Conservation (phyloP, 352 stramenopile species). For the Phytophthora pisi region DNA sequence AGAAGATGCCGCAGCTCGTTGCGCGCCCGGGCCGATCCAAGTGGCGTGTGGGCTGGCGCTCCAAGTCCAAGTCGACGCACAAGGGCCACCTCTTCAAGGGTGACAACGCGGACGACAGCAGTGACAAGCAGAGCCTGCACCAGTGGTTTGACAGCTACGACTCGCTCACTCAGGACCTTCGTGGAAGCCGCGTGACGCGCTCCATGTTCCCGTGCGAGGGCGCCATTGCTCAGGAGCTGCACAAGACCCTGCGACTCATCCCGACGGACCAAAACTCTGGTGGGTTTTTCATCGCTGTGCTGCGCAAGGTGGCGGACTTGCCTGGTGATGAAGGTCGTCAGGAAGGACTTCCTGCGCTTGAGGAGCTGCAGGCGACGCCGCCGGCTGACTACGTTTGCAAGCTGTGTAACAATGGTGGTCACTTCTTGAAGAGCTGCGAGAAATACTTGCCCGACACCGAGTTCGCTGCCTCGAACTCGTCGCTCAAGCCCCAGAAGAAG, state of each 20-base stretch:
- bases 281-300: conserved; percentile 98
- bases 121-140: conserved; percentile 44
- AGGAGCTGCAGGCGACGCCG: conserved; percentile 53
- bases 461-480: conserved; percentile 32
- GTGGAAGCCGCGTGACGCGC: conserved; percentile 63
- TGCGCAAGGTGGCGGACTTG: conserved; percentile 85
- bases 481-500: conserved; percentile 50
- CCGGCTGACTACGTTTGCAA: conserved; percentile 81
- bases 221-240: conserved; percentile 52
- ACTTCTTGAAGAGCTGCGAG: conserved; percentile 79
- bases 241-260: conserved; percentile 94
- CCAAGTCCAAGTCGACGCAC: conserved; percentile 85
- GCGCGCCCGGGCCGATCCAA: conserved; percentile 54
- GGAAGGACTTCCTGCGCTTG: conserved; percentile 50
- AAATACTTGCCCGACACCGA: conserved; percentile 62
- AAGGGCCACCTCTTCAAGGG: conserved; percentile 78
- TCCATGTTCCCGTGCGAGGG: conserved; percentile 87
- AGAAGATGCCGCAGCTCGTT: conserved; percentile 61
- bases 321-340: conserved; percentile 53
- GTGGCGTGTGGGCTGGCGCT: conserved; percentile 86
- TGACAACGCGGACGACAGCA: conserved; percentile 15
- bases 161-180: conserved; percentile 60
- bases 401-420: conserved; percentile 60
- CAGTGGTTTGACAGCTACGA: conserved; percentile 81
- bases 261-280: conserved; percentile 98